Conservation (phyloP, 1,284 basidiomycete genomes). For the Trametes sp. region DNA sequence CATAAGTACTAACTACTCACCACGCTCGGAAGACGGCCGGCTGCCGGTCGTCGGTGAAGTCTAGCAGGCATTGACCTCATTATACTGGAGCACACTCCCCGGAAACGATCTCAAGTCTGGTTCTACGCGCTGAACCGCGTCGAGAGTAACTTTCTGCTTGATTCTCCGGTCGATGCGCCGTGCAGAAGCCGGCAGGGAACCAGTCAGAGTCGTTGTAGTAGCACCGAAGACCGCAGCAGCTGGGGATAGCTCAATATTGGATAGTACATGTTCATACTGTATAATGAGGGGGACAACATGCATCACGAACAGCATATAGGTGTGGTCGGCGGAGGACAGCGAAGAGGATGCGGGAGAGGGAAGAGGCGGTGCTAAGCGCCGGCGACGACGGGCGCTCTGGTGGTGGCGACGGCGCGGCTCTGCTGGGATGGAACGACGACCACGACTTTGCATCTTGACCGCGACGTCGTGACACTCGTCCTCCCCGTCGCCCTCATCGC, state of each 20-base stretch:
- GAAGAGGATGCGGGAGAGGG: background rate
- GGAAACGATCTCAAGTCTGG: too few relatives aligned
- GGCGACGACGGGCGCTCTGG: slow-evolving; percentile 4
- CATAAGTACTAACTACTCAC: background rate
- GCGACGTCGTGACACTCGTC: too few relatives aligned
- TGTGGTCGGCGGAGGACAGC: background rate
- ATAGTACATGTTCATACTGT: too few relatives aligned
- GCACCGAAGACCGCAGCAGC: background rate
- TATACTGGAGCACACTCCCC: too few relatives aligned
- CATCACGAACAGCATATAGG: background rate
- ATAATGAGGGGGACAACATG: background rate
- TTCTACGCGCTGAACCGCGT: background rate
- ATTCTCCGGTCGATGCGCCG: too few relatives aligned
- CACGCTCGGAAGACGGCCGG: background rate
- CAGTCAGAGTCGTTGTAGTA: background rate
- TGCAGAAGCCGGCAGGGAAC: background rate
- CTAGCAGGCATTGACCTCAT: too few relatives aligned
- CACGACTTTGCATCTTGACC: slow-evolving; percentile 16
- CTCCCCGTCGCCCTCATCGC: slow-evolving; percentile 21
- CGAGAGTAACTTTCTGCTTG: background rate
- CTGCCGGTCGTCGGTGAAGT: too few relatives aligned
- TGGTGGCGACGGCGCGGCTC: slow-evolving; percentile 34
- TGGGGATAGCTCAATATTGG: too few relatives aligned
- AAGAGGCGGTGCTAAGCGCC: slow-evolving; percentile 16
- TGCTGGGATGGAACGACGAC: slow-evolving; percentile 65